Evolutionary conservation across 257 asterid species (phyloP).

Genomic region (Nicotiana tabacum): DNA sequence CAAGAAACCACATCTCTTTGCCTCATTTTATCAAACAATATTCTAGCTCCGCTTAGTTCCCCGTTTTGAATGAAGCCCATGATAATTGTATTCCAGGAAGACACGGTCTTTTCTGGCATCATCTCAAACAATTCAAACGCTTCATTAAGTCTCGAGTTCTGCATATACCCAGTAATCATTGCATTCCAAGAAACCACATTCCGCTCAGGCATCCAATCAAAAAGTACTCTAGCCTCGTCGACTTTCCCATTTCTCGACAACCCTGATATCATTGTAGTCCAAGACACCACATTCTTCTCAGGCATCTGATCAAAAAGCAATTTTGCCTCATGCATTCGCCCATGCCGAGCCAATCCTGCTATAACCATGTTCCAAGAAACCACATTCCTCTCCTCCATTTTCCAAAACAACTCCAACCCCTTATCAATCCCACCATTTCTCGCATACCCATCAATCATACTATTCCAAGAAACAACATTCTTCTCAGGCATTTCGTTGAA

Average conservation of each 20-base stretch:
- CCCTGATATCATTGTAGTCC: slow-evolving; percentile 53
- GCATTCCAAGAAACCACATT: slow-evolving; percentile 65
- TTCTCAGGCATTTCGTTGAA: slow-evolving; percentile 47
- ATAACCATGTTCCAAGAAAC: slow-evolving; percentile 59
- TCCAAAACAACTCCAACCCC: slow-evolving; percentile 44
- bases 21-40: slow-evolving; percentile 45
- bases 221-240: slow-evolving; percentile 51
- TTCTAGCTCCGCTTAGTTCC: slow-evolving; percentile 33
- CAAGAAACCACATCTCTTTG: slow-evolving; percentile 55
- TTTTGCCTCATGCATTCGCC: slow-evolving; percentile 43
- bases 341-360: slow-evolving; percentile 44
- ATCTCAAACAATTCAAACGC: slow-evolving; percentile 36
- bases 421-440: slow-evolving; percentile 27
- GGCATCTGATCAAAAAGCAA: slow-evolving; percentile 44
- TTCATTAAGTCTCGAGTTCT: slow-evolving; percentile 32
- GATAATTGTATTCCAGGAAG: slow-evolving; percentile 53
- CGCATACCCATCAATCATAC: slow-evolving; percentile 54
- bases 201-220: slow-evolving; percentile 44
- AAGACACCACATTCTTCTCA: slow-evolving; percentile 43
- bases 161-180: slow-evolving; percentile 47
- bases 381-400: slow-evolving; percentile 49
- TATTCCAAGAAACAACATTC: slow-evolving; percentile 55
- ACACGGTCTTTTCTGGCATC: slow-evolving; percentile 37
- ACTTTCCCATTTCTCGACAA: slow-evolving; percentile 34
- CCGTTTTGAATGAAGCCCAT: slow-evolving; percentile 42